A percentile compares a stretch with the other conserved stretches of the same genome.
These are phyloP conservation scores for Sporothrix pseudoabietina DNA, from an alignment of 2,329 filamentous ascomycete genomes.

Conservation along the genomic window DNA sequence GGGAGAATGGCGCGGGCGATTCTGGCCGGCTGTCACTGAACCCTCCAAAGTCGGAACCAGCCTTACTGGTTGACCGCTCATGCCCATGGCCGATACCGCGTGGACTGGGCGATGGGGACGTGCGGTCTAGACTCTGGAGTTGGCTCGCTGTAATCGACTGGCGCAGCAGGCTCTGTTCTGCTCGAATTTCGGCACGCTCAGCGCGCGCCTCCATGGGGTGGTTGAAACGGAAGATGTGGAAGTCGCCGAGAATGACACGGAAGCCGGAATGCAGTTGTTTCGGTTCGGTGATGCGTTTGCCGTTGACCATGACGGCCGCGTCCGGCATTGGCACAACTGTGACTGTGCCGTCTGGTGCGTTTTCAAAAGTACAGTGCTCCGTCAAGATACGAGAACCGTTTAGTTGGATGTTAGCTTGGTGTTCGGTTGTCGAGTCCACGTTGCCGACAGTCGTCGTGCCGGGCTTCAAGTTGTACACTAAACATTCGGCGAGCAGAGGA, in stretches of 20 bases:
- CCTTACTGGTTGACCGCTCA: constrained; percentile 77
- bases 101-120: constrained; percentile 59
- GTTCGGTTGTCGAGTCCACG: constrained; percentile 75
- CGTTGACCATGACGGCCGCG: constrained; percentile 98
- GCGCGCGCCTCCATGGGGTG: constrained; percentile 94
- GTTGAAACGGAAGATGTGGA: constrained; percentile 98
- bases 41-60: constrained; percentile 66
- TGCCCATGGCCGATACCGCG: constrained; percentile 62
- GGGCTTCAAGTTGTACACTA: constrained; percentile 97
- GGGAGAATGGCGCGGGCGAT: constrained; percentile 70
- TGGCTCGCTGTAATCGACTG: constrained; percentile 73
- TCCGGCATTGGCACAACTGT: constrained; percentile 85
- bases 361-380: constrained; percentile 93
- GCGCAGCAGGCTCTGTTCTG: constrained; percentile 78
- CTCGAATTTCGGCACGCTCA: constrained; percentile 80
- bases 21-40: constrained; percentile 69
- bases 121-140: constrained; percentile 59
- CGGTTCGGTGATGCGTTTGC: constrained; percentile 81
- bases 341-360: constrained; percentile 82
- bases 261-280: constrained; percentile 88
- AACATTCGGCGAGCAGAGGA: constrained; percentile 88
- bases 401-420: constrained; percentile 83
- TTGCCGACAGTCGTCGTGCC: constrained; percentile 94
- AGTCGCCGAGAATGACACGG: constrained; percentile 93
- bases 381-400: constrained; percentile 92